Percentiles rank a stretch among this genome's conserved stretches.
Evolutionary conservation across 2,329 filamentous ascomycete genomes (phyloP).

Genomic region (Penicillium palitans): DNA sequence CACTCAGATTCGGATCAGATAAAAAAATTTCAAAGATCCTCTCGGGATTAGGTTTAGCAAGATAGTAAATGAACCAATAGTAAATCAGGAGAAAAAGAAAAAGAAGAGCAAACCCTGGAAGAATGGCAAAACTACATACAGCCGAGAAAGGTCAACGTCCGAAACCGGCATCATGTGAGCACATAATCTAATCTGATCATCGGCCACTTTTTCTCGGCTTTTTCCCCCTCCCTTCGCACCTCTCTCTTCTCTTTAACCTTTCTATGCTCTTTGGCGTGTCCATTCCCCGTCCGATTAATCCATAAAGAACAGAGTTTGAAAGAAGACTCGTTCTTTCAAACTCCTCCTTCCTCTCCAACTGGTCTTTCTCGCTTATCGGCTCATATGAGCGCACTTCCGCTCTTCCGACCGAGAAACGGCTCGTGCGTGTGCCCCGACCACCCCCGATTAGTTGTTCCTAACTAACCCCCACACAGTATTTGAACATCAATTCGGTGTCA

Average conservation of each 20-base stretch:
- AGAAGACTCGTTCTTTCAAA: background rate
- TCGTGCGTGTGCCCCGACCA: slow-evolving; percentile 26
- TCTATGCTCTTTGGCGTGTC: background rate
- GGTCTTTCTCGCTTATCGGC: slow-evolving; percentile 32
- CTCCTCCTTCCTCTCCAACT: background rate
- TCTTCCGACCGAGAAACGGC: slow-evolving; percentile 37
- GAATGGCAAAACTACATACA: background rate
- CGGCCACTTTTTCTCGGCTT: slow-evolving; percentile 21
- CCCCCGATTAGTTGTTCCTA: slow-evolving; percentile 20
- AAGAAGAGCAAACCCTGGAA: background rate
- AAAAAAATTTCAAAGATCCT: slow-evolving; percentile 12
- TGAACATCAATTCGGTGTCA: slow-evolving; percentile 21
- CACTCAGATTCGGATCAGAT: slow-evolving; percentile 23
- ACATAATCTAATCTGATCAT: slow-evolving; percentile 32
- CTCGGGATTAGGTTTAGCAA: background rate
- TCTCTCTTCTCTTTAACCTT: background rate
- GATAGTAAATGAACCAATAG: slow-evolving; percentile 1
- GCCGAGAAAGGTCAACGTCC: slow-evolving; percentile 20
- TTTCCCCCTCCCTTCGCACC: slow-evolving; percentile 3
- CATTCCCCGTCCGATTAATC: background rate
- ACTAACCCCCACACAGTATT: slow-evolving; percentile 26
- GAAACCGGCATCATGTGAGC: slow-evolving; percentile 32
- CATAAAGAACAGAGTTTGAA: background rate
- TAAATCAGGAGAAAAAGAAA: slow-evolving; percentile 6
- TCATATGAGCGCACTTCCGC: slow-evolving; percentile 37